Conservation (phyloP, 495 filamentous ascomycete species). For the Venustampulla echinocandica region DNA sequence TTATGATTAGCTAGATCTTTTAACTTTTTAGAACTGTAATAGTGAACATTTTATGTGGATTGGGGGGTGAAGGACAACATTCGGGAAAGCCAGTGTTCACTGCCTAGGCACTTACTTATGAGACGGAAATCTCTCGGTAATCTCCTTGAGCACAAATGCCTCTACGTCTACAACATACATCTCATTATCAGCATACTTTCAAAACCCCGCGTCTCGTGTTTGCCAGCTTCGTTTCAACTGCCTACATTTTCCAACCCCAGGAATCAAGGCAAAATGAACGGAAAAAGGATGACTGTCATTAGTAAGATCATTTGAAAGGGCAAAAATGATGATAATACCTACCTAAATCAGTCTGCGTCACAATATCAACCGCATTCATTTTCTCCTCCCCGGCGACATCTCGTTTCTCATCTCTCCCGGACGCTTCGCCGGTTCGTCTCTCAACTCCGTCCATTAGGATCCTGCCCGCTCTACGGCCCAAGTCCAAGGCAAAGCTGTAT, state of each 20-base stretch:
- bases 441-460: slow-evolving; percentile 46
- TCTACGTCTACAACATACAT: slow-evolving; percentile 48
- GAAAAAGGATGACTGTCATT: too few relatives aligned
- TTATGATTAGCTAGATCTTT: not conserved
- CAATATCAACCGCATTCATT: slow-evolving; percentile 61
- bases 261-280: too few relatives aligned
- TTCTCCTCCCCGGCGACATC: slow-evolving; percentile 43
- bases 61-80: not conserved
- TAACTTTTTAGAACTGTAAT: not conserved
- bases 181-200: slow-evolving; percentile 5
- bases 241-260: not conserved
- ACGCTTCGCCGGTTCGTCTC: slow-evolving; percentile 31
- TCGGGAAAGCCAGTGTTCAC: not conserved
- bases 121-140: slow-evolving; percentile 46
- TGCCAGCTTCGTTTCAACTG: not conserved
- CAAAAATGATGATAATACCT: not conserved
- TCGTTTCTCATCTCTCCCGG: slow-evolving; percentile 21
- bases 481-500: slow-evolving; percentile 55
- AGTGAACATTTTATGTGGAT: not conserved
- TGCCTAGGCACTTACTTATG: slow-evolving; percentile 53
- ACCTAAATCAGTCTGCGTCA: slow-evolving; percentile 65
- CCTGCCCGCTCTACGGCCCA: slow-evolving; percentile 54
- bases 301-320: too few relatives aligned
- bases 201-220: not conserved
- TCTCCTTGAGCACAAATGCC: slow-evolving; percentile 49